Conservation (phyloP, 2,329 filamentous ascomycete genomes). For the Ophiosphaerella narmari region DNA sequence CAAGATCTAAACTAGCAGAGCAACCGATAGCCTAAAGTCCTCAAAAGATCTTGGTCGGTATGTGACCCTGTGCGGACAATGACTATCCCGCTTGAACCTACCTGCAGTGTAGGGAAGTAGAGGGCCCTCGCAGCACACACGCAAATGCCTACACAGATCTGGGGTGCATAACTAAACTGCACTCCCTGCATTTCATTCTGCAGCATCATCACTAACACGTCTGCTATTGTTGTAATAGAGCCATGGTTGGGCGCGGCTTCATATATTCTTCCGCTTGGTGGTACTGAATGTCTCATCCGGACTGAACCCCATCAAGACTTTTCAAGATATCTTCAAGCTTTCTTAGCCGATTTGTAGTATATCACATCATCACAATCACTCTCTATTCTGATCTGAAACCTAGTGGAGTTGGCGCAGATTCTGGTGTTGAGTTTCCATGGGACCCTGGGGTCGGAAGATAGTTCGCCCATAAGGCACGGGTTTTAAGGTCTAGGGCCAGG, state of each 20-base stretch:
- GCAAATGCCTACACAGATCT: constrained; percentile 7
- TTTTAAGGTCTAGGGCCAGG: background rate
- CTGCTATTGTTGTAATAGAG: background rate
- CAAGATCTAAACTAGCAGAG: constrained; percentile 4
- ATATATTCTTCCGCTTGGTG: background rate
- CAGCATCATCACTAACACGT: constrained; percentile 4
- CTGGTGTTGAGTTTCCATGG: constrained; percentile 2
- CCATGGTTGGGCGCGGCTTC: background rate
- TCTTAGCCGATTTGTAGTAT: background rate
- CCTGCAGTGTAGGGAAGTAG: constrained; percentile 1
- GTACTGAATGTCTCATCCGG: background rate
- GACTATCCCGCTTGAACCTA: constrained; percentile 5
- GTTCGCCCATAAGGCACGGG: background rate
- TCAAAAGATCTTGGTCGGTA: background rate
- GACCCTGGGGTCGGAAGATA: constrained; percentile 3
- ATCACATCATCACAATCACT: background rate
- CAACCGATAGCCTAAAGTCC: constrained; percentile 7
- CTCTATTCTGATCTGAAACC: constrained; percentile 4
- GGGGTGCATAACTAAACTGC: constrained; percentile 18
- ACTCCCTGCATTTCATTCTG: constrained; percentile 10
- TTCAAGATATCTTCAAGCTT: background rate
- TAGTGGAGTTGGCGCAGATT: background rate
- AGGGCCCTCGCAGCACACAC: background rate
- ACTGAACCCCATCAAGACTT: background rate
- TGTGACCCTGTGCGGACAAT: background rate